Conservation (phyloP, 1,139 yeast genomes). For the Entelexis sorbosivorans region DNA sequence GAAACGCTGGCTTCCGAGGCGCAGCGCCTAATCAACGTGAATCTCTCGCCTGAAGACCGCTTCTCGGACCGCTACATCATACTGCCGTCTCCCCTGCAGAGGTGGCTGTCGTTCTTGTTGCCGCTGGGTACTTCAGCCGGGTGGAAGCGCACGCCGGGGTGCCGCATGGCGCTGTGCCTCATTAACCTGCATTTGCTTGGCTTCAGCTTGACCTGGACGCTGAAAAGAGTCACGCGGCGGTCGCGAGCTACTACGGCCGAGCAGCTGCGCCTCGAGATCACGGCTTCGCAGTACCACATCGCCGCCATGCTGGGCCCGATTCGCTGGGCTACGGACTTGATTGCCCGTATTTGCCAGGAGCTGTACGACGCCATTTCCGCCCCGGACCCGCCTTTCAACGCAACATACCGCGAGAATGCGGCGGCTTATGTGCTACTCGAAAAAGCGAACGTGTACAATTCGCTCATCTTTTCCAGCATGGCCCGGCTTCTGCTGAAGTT, state of each 20-base stretch:
- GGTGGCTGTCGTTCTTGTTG: slow-evolving; percentile 40
- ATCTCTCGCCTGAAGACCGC: slow-evolving; percentile 22
- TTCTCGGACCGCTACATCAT: slow-evolving; percentile 21
- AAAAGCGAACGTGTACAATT: slow-evolving; percentile 24
- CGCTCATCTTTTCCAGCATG: slow-evolving; percentile 46
- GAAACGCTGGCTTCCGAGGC: slow-evolving; percentile 19
- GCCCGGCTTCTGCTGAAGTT: slow-evolving; percentile 61
- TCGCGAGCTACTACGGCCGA: slow-evolving; percentile 24
- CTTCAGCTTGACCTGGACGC: slow-evolving; percentile 63
- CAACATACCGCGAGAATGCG: slow-evolving; percentile 3
- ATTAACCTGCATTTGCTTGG: slow-evolving; percentile 60
- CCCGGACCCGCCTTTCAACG: neutral
- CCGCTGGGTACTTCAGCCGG: slow-evolving; percentile 48
- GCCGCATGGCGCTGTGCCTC: slow-evolving; percentile 56
- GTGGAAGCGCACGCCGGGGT: slow-evolving; percentile 41
- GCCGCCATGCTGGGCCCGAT: slow-evolving; percentile 50
- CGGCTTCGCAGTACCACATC: slow-evolving; percentile 23
- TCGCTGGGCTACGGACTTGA: slow-evolving; percentile 69
- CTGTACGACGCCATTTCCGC: slow-evolving; percentile 31
- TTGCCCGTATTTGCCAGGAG: slow-evolving; percentile 59
- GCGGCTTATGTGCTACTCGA: slow-evolving; percentile 17
- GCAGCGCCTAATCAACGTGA: slow-evolving; percentile 23
- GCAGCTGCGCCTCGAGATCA: slow-evolving; percentile 20
- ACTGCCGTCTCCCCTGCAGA: slow-evolving; percentile 24
- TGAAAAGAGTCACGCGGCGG: slow-evolving; percentile 28